Conservation (phyloP, 257 asterid species). For the Salvia splendens region DNA sequence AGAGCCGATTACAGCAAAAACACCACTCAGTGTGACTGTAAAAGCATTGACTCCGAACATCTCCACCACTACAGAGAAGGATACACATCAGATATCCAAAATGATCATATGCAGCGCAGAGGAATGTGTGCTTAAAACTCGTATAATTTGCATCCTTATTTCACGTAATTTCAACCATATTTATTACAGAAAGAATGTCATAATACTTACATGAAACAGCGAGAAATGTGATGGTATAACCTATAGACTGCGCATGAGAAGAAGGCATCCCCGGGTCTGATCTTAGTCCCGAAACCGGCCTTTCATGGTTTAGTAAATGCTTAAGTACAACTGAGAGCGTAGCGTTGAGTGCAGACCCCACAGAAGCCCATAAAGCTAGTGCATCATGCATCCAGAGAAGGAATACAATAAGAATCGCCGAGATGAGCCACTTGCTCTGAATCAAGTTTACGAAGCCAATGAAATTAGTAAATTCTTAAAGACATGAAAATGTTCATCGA, state of each 20-base stretch:
- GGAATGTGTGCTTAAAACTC: not conserved
- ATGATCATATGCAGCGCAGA: not conserved
- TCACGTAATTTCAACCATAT: not conserved
- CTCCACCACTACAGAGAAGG: conserved; percentile 55
- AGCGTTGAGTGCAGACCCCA: conserved; percentile 61
- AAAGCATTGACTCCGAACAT: conserved; percentile 54
- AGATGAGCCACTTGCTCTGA: conserved; percentile 78
- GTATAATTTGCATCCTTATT: not conserved
- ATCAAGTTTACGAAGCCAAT: conserved; percentile 29
- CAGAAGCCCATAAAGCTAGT: conserved; percentile 64
- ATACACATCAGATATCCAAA: conserved; percentile 15
- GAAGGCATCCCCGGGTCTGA: conserved; percentile 98
- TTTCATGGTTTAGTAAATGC: conserved; percentile 61
- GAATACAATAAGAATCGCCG: conserved; percentile 39
- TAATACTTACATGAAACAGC: conserved; percentile 49
- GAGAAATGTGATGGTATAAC: conserved; percentile 46
- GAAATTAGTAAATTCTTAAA: conserved; percentile 8
- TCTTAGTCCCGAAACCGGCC: conserved; percentile 64
- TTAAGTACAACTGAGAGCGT: conserved; percentile 52
- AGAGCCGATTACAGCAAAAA: conserved; percentile 47
- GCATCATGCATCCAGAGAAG: conserved; percentile 77
- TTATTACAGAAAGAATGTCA: conserved; percentile 12
- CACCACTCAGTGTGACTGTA: conserved; percentile 44
- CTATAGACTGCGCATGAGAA: conserved; percentile 76
- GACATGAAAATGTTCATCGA: not conserved